phyloP scores from a whole-genome alignment of 139 green algal genomes.

The Mesostigma viride region DNA sequence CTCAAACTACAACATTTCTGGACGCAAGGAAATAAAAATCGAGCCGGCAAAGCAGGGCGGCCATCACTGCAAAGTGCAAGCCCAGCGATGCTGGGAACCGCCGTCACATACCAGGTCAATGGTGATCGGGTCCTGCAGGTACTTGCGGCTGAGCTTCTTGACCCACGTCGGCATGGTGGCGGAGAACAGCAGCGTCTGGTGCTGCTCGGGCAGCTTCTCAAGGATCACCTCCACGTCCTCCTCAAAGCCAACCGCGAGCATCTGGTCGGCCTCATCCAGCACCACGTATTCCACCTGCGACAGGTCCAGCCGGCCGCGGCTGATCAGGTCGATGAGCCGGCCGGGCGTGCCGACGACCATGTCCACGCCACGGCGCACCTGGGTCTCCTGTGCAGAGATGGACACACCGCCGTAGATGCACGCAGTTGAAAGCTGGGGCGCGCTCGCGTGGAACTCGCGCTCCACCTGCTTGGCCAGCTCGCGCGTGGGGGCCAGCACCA shows the following conservation, averaged over 20 bases:
- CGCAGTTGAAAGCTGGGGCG: slow-evolving; percentile 50
- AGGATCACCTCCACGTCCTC: slow-evolving; percentile 96
- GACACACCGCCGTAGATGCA: slow-evolving; percentile 82
- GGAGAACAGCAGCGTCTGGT: slow-evolving; percentile 93
- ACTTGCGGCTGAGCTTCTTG: slow-evolving; percentile 66
- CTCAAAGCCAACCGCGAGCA: slow-evolving; percentile 95
- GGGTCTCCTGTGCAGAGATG: slow-evolving; percentile 54
- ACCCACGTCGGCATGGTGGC: slow-evolving; percentile 94
- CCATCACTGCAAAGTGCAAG: too few relatives aligned
- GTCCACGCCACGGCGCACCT: slow-evolving; percentile 70
- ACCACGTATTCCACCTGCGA: slow-evolving; percentile 67
- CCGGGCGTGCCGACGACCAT: slow-evolving; percentile 93
- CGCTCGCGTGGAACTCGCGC: slow-evolving; percentile 65
- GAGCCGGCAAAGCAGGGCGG: too few relatives aligned
- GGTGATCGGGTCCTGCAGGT: slow-evolving; percentile 60
- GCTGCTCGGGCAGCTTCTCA: slow-evolving; percentile 43
- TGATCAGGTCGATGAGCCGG: slow-evolving; percentile 88
- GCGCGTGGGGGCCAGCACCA: slow-evolving; percentile 89
- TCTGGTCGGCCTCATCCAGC: slow-evolving; percentile 95
- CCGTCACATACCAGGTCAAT: slow-evolving; percentile 93
- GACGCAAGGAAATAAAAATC: too few relatives aligned
- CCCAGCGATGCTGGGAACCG: too few relatives aligned
- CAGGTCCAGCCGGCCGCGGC: slow-evolving; percentile 62
- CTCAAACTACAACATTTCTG: too few relatives aligned
- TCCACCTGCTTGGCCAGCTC: slow-evolving; percentile 99